Conservation (phyloP, 2,329 filamentous ascomycete genomes). For the Cordyceps cateniannulata region DNA sequence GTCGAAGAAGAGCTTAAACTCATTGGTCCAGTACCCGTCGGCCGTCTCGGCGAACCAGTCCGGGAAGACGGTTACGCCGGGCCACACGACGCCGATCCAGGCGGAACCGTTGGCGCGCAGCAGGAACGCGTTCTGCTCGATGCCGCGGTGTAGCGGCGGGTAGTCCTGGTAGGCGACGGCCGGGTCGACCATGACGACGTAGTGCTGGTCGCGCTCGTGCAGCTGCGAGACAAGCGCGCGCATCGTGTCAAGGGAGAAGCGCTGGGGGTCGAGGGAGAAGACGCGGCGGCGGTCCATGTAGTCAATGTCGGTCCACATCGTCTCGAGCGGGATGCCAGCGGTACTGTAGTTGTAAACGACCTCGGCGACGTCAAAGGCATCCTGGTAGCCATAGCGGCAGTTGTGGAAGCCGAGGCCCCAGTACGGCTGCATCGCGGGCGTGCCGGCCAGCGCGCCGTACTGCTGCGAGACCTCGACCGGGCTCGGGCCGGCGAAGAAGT, state of each 20-base stretch:
- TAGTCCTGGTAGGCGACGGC: slow-evolving; percentile 54
- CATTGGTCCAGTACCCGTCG: slow-evolving; percentile 57
- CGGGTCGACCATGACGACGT: slow-evolving; percentile 74
- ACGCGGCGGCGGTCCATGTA: slow-evolving; percentile 33
- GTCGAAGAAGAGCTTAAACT: slow-evolving; percentile 60
- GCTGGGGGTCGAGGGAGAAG: slow-evolving; percentile 58
- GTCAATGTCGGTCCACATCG: slow-evolving; percentile 38
- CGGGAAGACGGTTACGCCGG: slow-evolving; percentile 64
- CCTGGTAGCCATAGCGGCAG: slow-evolving; percentile 62
- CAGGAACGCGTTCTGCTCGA: slow-evolving; percentile 40
- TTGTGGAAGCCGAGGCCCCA: slow-evolving; percentile 79
- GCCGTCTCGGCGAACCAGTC: slow-evolving; percentile 69
- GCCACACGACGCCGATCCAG: slow-evolving; percentile 66
- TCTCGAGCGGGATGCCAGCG: slow-evolving; percentile 59
- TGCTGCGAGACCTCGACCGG: slow-evolving; percentile 62
- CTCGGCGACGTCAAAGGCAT: slow-evolving; percentile 63
- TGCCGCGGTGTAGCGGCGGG: slow-evolving; percentile 34
- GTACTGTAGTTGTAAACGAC: slow-evolving; percentile 61
- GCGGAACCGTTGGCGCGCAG: slow-evolving; percentile 43
- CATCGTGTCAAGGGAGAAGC: slow-evolving; percentile 56
- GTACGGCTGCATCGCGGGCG: slow-evolving; percentile 76
- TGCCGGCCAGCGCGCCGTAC: slow-evolving; percentile 62
- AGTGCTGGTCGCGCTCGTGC: slow-evolving; percentile 60
- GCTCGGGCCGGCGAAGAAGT: slow-evolving; percentile 69
- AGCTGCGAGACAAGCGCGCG: slow-evolving; percentile 60